Conservation (phyloP, 441 rosid genomes). For the Erodium texanum region DNA sequence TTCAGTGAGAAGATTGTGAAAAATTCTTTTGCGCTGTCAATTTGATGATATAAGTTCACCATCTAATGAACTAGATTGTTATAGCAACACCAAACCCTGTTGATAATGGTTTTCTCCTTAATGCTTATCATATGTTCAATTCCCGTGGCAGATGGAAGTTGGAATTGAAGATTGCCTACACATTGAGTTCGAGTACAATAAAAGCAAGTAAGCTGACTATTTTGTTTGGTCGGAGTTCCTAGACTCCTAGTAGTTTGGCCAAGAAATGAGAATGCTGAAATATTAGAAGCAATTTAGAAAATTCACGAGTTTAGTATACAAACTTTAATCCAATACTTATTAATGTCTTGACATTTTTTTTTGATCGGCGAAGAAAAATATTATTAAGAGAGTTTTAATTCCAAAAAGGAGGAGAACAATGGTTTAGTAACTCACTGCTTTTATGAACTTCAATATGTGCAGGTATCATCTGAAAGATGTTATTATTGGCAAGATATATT, state of each 20-base stretch:
- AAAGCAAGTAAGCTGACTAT: conserved; percentile 76
- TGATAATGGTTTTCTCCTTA: not conserved
- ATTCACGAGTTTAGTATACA: too few species aligned
- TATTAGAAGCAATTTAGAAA: too few species aligned
- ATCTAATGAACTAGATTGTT: not conserved
- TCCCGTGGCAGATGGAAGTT: conserved; percentile 72
- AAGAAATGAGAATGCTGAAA: not conserved
- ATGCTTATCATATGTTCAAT: conserved; percentile 7
- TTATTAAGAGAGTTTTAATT: too few species aligned
- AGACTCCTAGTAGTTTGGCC: not conserved
- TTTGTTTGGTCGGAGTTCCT: not conserved
- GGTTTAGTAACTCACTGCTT: too few species aligned
- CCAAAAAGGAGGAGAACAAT: too few species aligned
- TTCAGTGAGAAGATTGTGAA: not conserved
- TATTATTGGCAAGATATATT: too few species aligned
- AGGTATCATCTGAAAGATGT: conserved; percentile 96
- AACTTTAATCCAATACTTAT: too few species aligned
- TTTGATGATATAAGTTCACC: too few species aligned
- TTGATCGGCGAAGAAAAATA: too few species aligned
- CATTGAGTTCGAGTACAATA: conserved; percentile 91
- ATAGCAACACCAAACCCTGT: not conserved
- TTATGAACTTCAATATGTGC: conserved; percentile 20
- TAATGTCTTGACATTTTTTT: too few species aligned
- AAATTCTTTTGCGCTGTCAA: too few species aligned
- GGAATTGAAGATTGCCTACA: conserved; percentile 96